Conservation (phyloP, 2,329 filamentous ascomycete genomes). For the Hypoxylon sp. region DNA sequence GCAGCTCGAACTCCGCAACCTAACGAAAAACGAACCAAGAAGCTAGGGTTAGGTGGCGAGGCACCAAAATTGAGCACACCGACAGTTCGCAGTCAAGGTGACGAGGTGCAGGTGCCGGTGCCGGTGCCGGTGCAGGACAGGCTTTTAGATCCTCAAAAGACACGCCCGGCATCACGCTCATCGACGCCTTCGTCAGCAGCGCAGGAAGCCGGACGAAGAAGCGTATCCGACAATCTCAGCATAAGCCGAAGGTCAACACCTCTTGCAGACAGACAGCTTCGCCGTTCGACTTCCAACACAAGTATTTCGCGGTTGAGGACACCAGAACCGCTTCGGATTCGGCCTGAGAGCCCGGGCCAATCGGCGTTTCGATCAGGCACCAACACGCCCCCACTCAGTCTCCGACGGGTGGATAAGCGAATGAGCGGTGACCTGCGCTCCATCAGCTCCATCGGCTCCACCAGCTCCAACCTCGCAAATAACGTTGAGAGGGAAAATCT, state of each 20-base stretch:
- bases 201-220: constrained; percentile 43
- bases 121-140: too few species aligned
- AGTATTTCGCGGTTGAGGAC: constrained; percentile 64
- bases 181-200: not conserved
- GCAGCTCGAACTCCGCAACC: constrained; percentile 51
- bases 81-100: constrained; percentile 26
- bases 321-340: constrained; percentile 65
- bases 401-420: constrained; percentile 71
- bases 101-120: too few species aligned
- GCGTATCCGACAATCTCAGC: constrained; percentile 55
- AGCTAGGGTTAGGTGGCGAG: constrained; percentile 45
- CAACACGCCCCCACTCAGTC: constrained; percentile 72
- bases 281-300: constrained; percentile 65
- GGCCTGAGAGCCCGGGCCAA: constrained; percentile 74
- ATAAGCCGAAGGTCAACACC: constrained; percentile 42
- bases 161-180: constrained; percentile 38
- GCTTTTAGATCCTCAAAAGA: constrained; percentile 40
- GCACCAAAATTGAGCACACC: constrained; percentile 45
- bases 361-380: constrained; percentile 58
- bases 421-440: constrained; percentile 82
- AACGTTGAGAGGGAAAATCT: constrained; percentile 46
- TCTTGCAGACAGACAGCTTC: constrained; percentile 44
- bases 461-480: constrained; percentile 61
- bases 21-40: constrained; percentile 48
- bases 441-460: too few species aligned